phyloP scores from a whole-genome alignment of 345 rosid species.

The Clarkia xantiana region DNA sequence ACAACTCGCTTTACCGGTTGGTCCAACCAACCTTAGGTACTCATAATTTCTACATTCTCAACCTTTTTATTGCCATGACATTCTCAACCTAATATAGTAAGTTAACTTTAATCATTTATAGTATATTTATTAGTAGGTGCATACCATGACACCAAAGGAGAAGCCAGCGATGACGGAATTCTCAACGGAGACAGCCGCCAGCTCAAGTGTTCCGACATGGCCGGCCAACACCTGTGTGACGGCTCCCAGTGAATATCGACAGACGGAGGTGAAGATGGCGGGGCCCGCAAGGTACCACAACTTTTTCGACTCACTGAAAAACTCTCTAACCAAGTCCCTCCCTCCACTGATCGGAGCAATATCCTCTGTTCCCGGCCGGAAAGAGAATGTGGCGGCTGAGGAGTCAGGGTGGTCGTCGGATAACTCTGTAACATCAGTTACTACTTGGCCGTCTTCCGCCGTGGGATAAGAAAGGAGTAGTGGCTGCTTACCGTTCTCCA shows the following conservation, averaged over 20 bases:
- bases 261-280: constrained; percentile 73
- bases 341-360: constrained; percentile 8
- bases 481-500: constrained; percentile 8
- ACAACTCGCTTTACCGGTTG: too few relatives aligned
- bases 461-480: constrained; percentile 5
- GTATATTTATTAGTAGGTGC: neutral
- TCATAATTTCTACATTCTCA: too few relatives aligned
- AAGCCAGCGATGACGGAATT: constrained; percentile 86
- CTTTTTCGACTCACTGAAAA: constrained; percentile 37
- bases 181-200: constrained; percentile 72
- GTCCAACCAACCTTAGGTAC: too few relatives aligned
- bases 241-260: constrained; percentile 83
- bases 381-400: neutral
- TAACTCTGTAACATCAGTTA: neutral
- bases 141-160: constrained; percentile 74
- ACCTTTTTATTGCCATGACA: too few relatives aligned
- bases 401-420: neutral
- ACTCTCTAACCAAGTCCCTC: constrained; percentile 26
- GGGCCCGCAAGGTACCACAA: constrained; percentile 89
- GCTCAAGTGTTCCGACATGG: constrained; percentile 54
- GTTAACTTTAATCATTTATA: neutral
- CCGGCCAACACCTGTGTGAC: constrained; percentile 69
- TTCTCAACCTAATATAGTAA: neutral
- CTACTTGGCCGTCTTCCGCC: neutral
- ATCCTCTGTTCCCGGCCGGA: constrained; percentile 8